A percentile compares a stretch with the other conserved stretches of the same genome.
Evolutionary conservation across 148 eudicot genomes (phyloP).

Genomic region (Nepenthes gracilis): DNA sequence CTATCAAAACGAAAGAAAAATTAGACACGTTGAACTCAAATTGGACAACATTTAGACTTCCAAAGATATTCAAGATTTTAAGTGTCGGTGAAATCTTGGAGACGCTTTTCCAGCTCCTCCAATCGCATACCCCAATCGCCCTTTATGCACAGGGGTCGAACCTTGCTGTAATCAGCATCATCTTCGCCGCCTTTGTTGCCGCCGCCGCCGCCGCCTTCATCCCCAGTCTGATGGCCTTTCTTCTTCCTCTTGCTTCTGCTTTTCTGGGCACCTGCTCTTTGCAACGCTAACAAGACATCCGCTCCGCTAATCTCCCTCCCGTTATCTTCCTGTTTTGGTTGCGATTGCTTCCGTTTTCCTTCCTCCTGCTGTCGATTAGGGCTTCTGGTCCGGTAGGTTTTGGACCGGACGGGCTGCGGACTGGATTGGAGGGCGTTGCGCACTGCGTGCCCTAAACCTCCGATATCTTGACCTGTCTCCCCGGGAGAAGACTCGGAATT

Average conservation of each 20-base stretch:
- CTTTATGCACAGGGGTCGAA: slow-evolving; percentile 27
- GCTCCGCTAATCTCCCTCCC: slow-evolving; percentile 29
- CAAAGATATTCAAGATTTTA: background rate
- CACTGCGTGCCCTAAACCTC: too few relatives aligned
- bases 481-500: too few relatives aligned
- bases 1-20: too few relatives aligned
- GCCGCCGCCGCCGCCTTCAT: too few relatives aligned
- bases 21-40: too few relatives aligned
- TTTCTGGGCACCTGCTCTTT: slow-evolving; percentile 30
- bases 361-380: background rate
- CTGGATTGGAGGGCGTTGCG: too few relatives aligned
- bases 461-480: too few relatives aligned
- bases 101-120: slow-evolving; percentile 37
- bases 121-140: slow-evolving; percentile 42
- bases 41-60: too few relatives aligned
- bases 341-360: background rate
- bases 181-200: slow-evolving; percentile 1
- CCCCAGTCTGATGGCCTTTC: too few relatives aligned
- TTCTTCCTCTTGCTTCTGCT: slow-evolving; percentile 12
- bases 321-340: slow-evolving; percentile 1
- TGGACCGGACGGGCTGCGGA: too few relatives aligned
- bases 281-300: slow-evolving; percentile 38
- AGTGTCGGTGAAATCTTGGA: slow-evolving; percentile 20
- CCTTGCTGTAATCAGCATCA: slow-evolving; percentile 12
- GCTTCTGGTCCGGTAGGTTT: too few relatives aligned